Evolutionary conservation across 192 early-diverging fungal genomes (phyloP), one percentile per base, ranked within the genome.

Genomic region (Dimargaris verticillata): DNA sequence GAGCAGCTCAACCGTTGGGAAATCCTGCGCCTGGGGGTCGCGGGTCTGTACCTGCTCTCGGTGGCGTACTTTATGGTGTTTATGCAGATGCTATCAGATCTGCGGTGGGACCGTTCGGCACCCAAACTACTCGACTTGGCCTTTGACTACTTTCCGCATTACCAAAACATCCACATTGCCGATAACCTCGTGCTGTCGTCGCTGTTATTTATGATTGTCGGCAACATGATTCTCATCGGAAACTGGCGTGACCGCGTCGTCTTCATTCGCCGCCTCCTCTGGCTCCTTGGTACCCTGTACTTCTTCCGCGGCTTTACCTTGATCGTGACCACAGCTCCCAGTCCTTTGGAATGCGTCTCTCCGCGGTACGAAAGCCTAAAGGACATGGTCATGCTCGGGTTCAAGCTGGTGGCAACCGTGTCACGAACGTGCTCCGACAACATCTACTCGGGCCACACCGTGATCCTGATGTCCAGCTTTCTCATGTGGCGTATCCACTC

Each of bases 371-470:
- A 73, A 64, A 64, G 68, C 11, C 66, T 65, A 12, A 70, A 70
- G 65, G 64, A 77, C 11, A 69, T 75, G 0, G 68, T 80, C 29
- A 61, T 57, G 44, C 72, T 74, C 28, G 69, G 73, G 20, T 68
- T 75, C 0, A 62, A 75, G 14, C 72, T 77, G 14, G 57, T 80
- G 49, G 73, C 74, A 9, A 77, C 77, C 2, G 60, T 67, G 9
- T 68, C 68, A 11, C 69, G 74, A 41, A 74, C 76, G 46, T 83
- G 81, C 67, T 77, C 79, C 5, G 77, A 83, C 70, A 79, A 79
- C 64, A 76, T 83, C n/a, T 83, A 77, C 43, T 80, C 79, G 3
- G 81, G 81, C 10, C 81, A 83, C 66, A 80, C 81, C 0, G 70
- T 74, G 3, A 70, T 83, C 28, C 71, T 83, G 63, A 61, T 71